Conservation (phyloP, 495 filamentous ascomycete genomes). For the Polyplosphaeria fusca region DNA sequence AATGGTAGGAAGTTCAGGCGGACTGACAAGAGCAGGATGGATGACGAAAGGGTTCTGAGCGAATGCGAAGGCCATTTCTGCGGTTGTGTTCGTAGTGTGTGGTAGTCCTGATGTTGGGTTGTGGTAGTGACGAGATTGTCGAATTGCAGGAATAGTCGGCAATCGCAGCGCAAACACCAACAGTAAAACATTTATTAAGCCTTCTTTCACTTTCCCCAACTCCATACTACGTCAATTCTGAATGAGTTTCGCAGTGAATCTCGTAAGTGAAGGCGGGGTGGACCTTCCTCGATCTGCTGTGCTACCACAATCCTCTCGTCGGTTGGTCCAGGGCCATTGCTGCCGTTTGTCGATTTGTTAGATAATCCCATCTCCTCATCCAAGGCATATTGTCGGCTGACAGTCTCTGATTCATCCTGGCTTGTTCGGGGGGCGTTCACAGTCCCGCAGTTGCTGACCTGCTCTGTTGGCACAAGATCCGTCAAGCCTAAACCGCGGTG, state of each 20-base stretch:
- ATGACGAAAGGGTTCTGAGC: no score
- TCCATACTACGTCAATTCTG: neutral
- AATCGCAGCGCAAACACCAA: no score
- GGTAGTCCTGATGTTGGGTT: no score
- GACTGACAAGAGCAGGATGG: no score
- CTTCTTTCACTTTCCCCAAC: no score
- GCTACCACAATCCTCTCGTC: conserved; percentile 14
- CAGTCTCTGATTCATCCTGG: neutral
- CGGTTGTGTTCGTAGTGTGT: no score
- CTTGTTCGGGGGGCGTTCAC: conserved; percentile 8
- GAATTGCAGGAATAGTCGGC: no score
- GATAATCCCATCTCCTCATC: neutral
- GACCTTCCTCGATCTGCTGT: conserved; percentile 15
- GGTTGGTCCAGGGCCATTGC: conserved; percentile 1
- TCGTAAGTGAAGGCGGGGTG: conserved; percentile 2
- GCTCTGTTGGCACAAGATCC: conserved; percentile 7
- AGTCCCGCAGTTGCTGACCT: conserved; percentile 3
- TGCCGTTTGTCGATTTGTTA: neutral
- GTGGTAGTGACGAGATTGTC: no score
- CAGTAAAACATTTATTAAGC: no score
- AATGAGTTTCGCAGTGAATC: conserved; percentile 5
- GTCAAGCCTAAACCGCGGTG: neutral
- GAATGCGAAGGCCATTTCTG: no score
- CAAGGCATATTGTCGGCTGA: neutral
- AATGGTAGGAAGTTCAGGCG: no score